phyloP scores from a whole-genome alignment of 2,329 filamentous ascomycete species.

The Cordyceps sp. region DNA sequence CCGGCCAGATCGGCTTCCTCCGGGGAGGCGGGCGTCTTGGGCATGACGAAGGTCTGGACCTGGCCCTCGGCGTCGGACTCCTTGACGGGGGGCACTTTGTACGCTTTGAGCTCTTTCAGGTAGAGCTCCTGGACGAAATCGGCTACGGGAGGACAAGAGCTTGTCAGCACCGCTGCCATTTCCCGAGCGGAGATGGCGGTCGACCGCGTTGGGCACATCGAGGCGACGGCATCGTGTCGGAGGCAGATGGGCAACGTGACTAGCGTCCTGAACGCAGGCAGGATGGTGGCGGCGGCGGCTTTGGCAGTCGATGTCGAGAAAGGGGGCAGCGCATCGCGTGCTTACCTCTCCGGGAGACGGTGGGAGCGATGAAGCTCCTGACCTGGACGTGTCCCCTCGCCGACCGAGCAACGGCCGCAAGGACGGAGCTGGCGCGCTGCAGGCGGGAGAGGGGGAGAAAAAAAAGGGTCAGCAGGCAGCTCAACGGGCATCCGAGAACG shows the following conservation, averaged over 20 bases:
- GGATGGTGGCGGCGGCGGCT: too few relatives aligned
- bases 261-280: too few relatives aligned
- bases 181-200: too few relatives aligned
- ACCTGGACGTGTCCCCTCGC: conserved; percentile 24
- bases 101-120: conserved; percentile 86
- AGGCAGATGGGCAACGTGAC: too few relatives aligned
- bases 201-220: too few relatives aligned
- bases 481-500: neutral
- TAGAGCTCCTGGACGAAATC: conserved; percentile 97
- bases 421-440: conserved; percentile 35
- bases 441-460: conserved; percentile 1
- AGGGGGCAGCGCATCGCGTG: neutral
- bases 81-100: conserved; percentile 78
- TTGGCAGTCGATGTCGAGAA: too few relatives aligned
- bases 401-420: conserved; percentile 30
- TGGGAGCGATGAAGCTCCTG: conserved; percentile 43
- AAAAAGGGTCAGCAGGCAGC: neutral
- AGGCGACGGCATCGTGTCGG: too few relatives aligned
- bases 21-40: conserved; percentile 70
- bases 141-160: conserved; percentile 42
- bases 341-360: conserved; percentile 45
- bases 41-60: conserved; percentile 72
- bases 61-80: conserved; percentile 75
- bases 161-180: too few relatives aligned
- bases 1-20: conserved; percentile 87